Base-by-base conservation (phyloP, 768 basidiomycete species). In the Tephrocybe sp. region DNA sequence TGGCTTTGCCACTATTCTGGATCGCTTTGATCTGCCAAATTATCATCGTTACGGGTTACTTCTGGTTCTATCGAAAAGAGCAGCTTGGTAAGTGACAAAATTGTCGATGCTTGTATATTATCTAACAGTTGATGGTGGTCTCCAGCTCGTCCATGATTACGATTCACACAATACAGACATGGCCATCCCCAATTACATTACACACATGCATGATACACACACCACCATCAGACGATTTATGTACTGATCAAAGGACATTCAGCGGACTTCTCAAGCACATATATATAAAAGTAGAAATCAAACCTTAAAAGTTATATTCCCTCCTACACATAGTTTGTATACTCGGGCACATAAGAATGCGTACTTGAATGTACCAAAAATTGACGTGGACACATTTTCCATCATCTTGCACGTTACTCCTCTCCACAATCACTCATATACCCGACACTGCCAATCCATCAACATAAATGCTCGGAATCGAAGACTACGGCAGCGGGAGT, bases 31-130 rank as follows among this genome's bases (percentile, higher is more conserved):
- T 82, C 6, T 88, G 83, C 64, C 90, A 92, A 64, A 61, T 95
- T 46, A 66, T 93, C 57, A 92, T 95, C 61, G 91, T 94, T 50
- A 68, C 85, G 52, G 93, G 93, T 18, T 95, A 95, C 72, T 93
- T 94, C 75, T 90, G 90, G 90, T 94, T 95, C 81, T 95, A 94
- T 70, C 84, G 93, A 67, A 93, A 91, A 71, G 93, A 95, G 69
- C 93, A 95, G 65, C 80, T 95, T 52, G 68, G 88, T 88, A 64
- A 45, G 87, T 75, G 22, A 39, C n/a, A 11, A 8, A 10, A 41
- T 10, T n/a, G 13, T n/a, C 7, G 15, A 6, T 15, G 15, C 4
- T n/a, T 12, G 9, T 15, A 15, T 9, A 15, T 34, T n/a, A 10
- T 7, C 39, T 53, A 13, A 45, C 13, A 27, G 15, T 15, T 53